Evolutionary conservation across 1,284 basidiomycete genomes (phyloP), one percentile per base, ranked within the genome.

Genomic region (Thelephora terrestris): DNA sequence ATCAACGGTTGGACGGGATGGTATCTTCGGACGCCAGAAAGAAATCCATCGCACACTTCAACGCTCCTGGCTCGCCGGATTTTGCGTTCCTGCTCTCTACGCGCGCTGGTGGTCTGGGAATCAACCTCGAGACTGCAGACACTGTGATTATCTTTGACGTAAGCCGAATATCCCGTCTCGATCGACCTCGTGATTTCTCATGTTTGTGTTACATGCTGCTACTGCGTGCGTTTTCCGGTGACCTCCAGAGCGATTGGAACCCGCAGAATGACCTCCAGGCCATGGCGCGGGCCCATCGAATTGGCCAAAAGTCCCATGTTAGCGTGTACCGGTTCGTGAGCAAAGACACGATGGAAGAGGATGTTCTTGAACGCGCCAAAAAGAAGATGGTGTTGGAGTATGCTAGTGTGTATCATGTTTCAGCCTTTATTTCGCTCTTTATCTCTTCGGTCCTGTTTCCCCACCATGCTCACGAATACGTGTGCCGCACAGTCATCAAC

Each of bases 381-480:
- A 89, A 94, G 71, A 99, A 99, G 74, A 99, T 99, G 95, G 92
- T 99, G 48, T 74, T 99, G 56, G 96, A 99, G 67, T 98, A 99
- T 72, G 96, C 95, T 46, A 98, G 91, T 94, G 64, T 65, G 91
- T 83, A 48, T 38, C 18, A 43, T 34, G 49, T 40, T 49, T 49
- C 50, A 49, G 6, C 29, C 47, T 49, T 45, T 18, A 34, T 21
- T 29, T n/a, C 32, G 23, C 48, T 47, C 39, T 20, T 20, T 25
- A 42, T 42, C 39, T 47, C 18, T 27, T 16, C 25, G 35, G 29
- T 36, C 23, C 29, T 14, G 5, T 12, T 43, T 42, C 20, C 14
- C 20, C 18, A 9, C 36, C 39, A 16, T 29, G n/a, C 47, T 40
- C 27, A 16, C 25, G 17, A 37, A 45, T 27, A 32, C 39, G 21